phyloP scores from a whole-genome alignment of 139 green algal genomes.

The Monoraphidium neglectum region DNA sequence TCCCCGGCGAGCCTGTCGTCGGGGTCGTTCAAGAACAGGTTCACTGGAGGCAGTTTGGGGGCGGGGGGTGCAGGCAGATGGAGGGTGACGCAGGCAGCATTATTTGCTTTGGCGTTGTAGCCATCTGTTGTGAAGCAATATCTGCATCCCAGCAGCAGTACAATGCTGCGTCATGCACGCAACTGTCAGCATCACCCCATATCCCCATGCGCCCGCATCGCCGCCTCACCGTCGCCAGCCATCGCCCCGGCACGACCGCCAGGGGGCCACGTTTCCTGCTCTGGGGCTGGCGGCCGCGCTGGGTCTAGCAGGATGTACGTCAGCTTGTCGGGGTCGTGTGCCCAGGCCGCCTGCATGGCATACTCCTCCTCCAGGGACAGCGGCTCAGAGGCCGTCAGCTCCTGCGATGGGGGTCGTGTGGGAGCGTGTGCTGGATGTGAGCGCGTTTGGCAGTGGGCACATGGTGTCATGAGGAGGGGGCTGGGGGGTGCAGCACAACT shows the following conservation, averaged over 20 bases:
- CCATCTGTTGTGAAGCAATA: too few relatives aligned
- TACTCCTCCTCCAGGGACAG: constrained; percentile 79
- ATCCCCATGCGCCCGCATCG: too few relatives aligned
- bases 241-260: constrained; percentile 30
- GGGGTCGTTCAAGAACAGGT: constrained; percentile 50
- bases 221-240: constrained; percentile 30
- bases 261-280: constrained; percentile 35
- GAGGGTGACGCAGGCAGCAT: background rate
- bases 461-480: too few relatives aligned
- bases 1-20: constrained; percentile 35
- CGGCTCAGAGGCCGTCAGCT: constrained; percentile 78
- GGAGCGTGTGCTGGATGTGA: too few relatives aligned
- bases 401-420: too few relatives aligned
- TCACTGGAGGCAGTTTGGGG: constrained; percentile 25
- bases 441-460: too few relatives aligned
- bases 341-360: constrained; percentile 79
- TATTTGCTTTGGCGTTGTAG: too few relatives aligned
- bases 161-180: too few relatives aligned
- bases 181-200: too few relatives aligned
- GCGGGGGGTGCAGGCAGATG: background rate
- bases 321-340: constrained; percentile 74
- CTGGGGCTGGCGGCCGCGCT: constrained; percentile 6
- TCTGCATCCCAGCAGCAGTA: too few relatives aligned
- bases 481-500: too few relatives aligned
- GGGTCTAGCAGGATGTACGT: constrained; percentile 85